Evolutionary conservation across 75 land plant species (phyloP), one percentile per base, ranked within the genome.

Genomic region (Chamaecyparis obtusa): DNA sequence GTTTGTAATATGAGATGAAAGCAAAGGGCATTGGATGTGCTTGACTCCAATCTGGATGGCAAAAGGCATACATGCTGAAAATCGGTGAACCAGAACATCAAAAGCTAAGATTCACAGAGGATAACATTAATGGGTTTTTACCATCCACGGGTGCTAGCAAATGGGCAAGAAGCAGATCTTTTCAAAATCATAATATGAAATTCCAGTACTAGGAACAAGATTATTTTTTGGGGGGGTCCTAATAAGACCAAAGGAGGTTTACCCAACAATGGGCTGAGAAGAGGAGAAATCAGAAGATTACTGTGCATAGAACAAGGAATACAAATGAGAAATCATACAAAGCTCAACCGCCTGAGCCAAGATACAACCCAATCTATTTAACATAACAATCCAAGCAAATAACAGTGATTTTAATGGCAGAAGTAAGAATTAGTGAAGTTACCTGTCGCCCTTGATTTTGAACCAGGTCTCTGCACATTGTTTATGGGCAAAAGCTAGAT

Each of bases 401-500:
- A 30, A 71, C 9, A 71, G 13, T 71, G 75, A 71, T 27, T 71
- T 24, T 33, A 74, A 33, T 33, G 3, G 76, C 3, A 33, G 36
- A 13, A 74, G 46, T 46, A n/a, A 81, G 48, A 46, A 81, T 27
- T 35, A 78, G 43, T 19, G 33, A 80, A 41, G 83, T 21, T 75
- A 95, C 96, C 91, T 93, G 90, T 95, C 94, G 48, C 98, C 98
- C 39, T 89, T 93, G 85, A 96, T 94, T 86, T 94, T 96, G 90
- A 96, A 96, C 98, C 98, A 96, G 2, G 94, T 87, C 85, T 96
- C 98, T 3, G 97, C 98, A 85, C 98, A 96, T 44, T 93, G 88
- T 37, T 87, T 91, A 57, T 96, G 98, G 37, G 96, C 94, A 84
- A 92, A 88, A 74, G 92, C 97, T 48, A 96, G 88, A 91, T 96